phyloP scores from a whole-genome alignment of 441 rosid genomes.

The Raphanus hybrid region DNA sequence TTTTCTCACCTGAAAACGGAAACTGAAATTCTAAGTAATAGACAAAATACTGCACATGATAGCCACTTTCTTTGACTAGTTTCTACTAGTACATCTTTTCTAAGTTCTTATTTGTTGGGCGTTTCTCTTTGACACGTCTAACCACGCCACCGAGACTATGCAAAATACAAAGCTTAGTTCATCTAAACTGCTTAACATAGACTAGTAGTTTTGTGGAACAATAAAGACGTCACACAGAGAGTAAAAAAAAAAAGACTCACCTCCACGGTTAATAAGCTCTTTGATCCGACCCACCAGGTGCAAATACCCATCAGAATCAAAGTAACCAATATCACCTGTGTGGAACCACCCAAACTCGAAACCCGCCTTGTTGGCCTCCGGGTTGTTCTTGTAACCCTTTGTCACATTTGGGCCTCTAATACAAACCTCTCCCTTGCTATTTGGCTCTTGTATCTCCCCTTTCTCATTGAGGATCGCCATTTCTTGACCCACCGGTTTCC shows the following conservation, averaged over 20 bases:
- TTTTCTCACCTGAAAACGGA: slow-evolving; percentile 70
- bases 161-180: background rate
- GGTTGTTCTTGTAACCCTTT: slow-evolving; percentile 81
- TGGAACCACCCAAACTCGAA: slow-evolving; percentile 91
- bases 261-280: slow-evolving; percentile 97
- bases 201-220: slow-evolving; percentile 10
- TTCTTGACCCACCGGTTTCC: slow-evolving; percentile 83
- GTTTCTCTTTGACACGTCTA: slow-evolving; percentile 15
- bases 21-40: background rate
- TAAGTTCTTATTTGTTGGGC: slow-evolving; percentile 8
- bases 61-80: slow-evolving; percentile 31
- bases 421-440: slow-evolving; percentile 74
- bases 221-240: slow-evolving; percentile 14
- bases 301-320: slow-evolving; percentile 81
- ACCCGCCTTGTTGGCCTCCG: slow-evolving; percentile 78
- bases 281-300: slow-evolving; percentile 86
- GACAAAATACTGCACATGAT: background rate
- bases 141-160: background rate
- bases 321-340: slow-evolving; percentile 75
- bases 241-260: slow-evolving; percentile 40
- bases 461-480: slow-evolving; percentile 75
- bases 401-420: slow-evolving; percentile 84
- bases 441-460: slow-evolving; percentile 58
- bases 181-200: background rate
- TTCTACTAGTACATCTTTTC: background rate